Evolutionary conservation across 1,284 basidiomycete species (phyloP).

Genomic region (Trichosporon inkin): DNA sequence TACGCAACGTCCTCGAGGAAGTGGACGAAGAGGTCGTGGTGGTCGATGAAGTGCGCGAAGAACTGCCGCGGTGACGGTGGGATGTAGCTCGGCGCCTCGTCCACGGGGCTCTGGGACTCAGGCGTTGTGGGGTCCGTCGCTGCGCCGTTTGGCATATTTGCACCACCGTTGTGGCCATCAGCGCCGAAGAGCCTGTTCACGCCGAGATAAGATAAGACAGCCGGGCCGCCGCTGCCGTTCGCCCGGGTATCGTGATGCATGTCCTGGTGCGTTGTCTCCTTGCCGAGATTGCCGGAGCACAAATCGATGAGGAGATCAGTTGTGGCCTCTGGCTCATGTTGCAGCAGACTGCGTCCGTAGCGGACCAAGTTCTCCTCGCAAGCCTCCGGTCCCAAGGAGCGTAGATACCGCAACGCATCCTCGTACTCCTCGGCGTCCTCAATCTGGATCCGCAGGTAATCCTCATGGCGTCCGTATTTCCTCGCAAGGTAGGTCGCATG

Average conservation of each 20-base stretch:
- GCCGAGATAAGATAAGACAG: conserved; percentile 73
- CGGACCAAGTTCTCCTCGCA: conserved; percentile 71
- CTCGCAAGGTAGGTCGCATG: conserved; percentile 92
- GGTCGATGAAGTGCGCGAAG: conserved; percentile 92
- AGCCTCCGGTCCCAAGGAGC: conserved; percentile 68
- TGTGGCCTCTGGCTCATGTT: conserved; percentile 76
- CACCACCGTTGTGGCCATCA: background rate
- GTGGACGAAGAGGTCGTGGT: conserved; percentile 71
- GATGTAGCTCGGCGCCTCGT: conserved; percentile 47
- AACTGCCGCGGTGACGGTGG: conserved; percentile 78
- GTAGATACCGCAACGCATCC: conserved; percentile 77
- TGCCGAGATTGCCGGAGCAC: conserved; percentile 64
- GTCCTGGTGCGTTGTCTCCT: conserved; percentile 21
- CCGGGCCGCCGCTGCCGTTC: conserved; percentile 54
- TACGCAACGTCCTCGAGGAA: conserved; percentile 86
- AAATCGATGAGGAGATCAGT: conserved; percentile 88
- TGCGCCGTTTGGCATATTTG: background rate
- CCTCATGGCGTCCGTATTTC: conserved; percentile 85
- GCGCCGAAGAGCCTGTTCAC: conserved; percentile 56
- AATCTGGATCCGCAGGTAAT: conserved; percentile 89
- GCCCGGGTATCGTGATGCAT: conserved; percentile 31
- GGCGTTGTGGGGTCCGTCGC: background rate
- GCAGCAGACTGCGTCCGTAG: conserved; percentile 78
- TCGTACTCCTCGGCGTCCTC: conserved; percentile 81
- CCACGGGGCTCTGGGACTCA: conserved; percentile 10